Base-by-base conservation (phyloP, 1,284 basidiomycete genomes). In the Ganoderma meredithae region DNA sequence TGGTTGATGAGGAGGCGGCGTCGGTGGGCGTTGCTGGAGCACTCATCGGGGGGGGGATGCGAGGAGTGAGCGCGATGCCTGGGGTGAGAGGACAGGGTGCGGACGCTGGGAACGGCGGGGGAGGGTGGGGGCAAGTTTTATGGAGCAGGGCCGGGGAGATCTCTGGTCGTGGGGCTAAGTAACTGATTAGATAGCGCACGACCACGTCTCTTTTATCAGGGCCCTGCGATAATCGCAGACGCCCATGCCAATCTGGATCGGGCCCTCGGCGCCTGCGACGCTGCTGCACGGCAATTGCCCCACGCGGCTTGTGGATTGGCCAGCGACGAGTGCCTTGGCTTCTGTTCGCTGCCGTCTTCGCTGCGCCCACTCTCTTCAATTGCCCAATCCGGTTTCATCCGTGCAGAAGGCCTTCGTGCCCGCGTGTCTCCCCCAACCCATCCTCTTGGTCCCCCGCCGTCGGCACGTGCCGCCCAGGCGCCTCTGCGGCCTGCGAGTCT, bases 1-100 rank as follows among this genome's bases (percentile, higher is more conserved):
- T 87, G 6, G 85, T 79, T 15, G 88, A 85, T 22, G 83, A 81
- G 17, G 78, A 75, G 62, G 77, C 70, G 25, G 76, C 64, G 58
- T 76, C 76, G 36, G 78, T 69, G 64, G 77, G 71, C 27, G 76
- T 55, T 22, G 76, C 66, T 44, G 71, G 44, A 59, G 73, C 66
- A 70, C 76, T 76, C 79, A 82, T 81, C 19, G 61, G 12, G 22
- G 60, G 22, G 64, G 47, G 7, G n/a, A 62, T 53, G 67, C 60
- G 64, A 64, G 63, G 58, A 70, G 44, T 62, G 53, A 13, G 66
- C 60, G 62, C 58, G 64, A 55, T 8, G 25, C 62, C 52, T 65
- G 60, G 19, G 58, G 66, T 67, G 74, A 66, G 72, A 70, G 68
- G 49, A 65, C 69, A 68, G 33, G 65, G 25, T 64, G 67, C 49